These are phyloP conservation scores for Candida sphagnicola DNA, from an alignment of 805 yeast species.

Conservation along the genomic window DNA sequence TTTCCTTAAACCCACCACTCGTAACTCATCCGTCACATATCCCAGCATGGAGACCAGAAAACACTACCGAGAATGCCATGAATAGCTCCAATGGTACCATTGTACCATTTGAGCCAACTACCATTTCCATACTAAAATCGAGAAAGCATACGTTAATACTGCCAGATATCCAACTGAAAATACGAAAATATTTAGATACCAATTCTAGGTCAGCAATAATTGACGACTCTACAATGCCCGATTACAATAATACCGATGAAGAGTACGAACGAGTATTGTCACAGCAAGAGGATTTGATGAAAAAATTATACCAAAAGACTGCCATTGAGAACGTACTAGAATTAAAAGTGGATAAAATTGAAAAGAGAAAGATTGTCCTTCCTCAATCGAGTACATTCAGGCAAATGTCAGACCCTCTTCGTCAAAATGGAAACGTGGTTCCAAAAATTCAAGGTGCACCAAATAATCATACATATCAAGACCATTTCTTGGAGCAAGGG, in stretches of 20 bases:
- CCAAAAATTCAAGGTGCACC: conserved; percentile 42
- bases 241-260: conserved; percentile 34
- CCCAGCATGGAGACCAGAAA: conserved; percentile 36
- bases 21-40: conserved; percentile 44
- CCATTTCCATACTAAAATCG: conserved; percentile 20
- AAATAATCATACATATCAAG: conserved; percentile 53
- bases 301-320: conserved; percentile 42
- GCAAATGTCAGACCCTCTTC: conserved; percentile 42
- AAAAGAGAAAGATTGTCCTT: conserved; percentile 40
- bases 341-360: conserved; percentile 47
- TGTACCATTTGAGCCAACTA: conserved; percentile 24
- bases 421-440: conserved; percentile 39
- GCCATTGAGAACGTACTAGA: conserved; percentile 32
- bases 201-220: conserved; percentile 33
- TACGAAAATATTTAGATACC: conserved; percentile 22
- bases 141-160: conserved; percentile 12
- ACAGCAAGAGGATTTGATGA: conserved; percentile 48
- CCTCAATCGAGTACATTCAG: conserved; percentile 39
- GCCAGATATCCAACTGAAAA: conserved; percentile 24
- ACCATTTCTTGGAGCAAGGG: conserved; percentile 76
- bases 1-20: conserved; percentile 29
- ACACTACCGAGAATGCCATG: conserved; percentile 10
- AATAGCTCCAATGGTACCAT: conserved; percentile 13
- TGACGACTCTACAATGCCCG: conserved; percentile 31
- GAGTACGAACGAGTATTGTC: conserved; percentile 58